Evolutionary conservation across 768 basidiomycete species (phyloP), one percentile per base, ranked within the genome.

Genomic region (Lactarius evosmus): DNA sequence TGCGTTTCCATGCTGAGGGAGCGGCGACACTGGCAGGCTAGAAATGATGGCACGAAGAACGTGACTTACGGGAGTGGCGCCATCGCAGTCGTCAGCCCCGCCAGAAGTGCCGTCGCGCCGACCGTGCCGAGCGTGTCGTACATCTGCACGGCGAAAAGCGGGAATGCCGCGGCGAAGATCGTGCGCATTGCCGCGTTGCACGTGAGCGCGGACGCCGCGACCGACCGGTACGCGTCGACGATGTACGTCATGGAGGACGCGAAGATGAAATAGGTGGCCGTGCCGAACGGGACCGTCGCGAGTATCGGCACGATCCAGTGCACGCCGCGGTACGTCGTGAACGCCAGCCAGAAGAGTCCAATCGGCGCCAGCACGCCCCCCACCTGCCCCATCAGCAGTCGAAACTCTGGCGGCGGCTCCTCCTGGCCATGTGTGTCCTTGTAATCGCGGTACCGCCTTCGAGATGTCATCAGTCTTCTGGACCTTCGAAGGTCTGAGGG

Each of bases 361-460:
- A 88, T 66, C 1, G 90, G 87, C 8, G 84, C 83, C 12, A 86
- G 77, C 22, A 91, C 72, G 1, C 78, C 89, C 19, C 89, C 91
- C 3, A 82, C 74, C 74, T 88, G 79, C 7, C 85, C 89, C 78
- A 87, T 85, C 57, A 84, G 70, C 2, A 92, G 81, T 9, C 83
- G 79, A 9, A 79, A 76, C 74, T 93, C 90, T 0, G 88, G 86
- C 0, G 88, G 87, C 0, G 86, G 79, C 46, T 74, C 70, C 2
- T 80, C 70, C 4, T 80, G 82, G n/a, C 75, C 74, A 65, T 82
- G 70, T 54, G 75, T 74, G 16, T 67, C 66, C 7, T 78, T 73
- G 66, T 79, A 74, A 27, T 74, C 73, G 32, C 68, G 70, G 59
- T 77, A 78, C 29, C 76, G 68, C 50, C 82, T 63, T 83, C 62